Conservation (phyloP, 2,329 filamentous ascomycete genomes). For the Niveomyces coronatus region DNA sequence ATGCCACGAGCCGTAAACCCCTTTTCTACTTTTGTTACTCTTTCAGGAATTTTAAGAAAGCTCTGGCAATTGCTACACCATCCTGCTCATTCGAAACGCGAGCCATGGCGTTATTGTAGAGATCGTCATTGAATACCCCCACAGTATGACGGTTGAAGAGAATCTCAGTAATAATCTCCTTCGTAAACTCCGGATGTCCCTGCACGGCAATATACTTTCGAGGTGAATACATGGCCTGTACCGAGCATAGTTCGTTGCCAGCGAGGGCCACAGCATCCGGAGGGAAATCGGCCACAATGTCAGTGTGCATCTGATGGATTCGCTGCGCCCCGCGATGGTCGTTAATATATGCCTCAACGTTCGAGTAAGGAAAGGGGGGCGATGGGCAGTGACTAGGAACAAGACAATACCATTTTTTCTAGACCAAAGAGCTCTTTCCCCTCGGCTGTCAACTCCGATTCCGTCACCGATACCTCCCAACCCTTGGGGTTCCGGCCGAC, state of each 20-base stretch:
- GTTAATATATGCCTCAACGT: not conserved
- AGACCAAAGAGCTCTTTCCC: conserved; percentile 63
- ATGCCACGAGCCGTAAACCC: too few species aligned
- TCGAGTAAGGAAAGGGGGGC: not conserved
- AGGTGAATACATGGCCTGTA: conserved; percentile 71
- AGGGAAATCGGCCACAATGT: conserved; percentile 59
- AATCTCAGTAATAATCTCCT: conserved; percentile 59
- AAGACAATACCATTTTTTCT: conserved; percentile 41
- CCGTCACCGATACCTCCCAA: conserved; percentile 73
- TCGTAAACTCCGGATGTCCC: conserved; percentile 76
- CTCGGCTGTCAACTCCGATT: conserved; percentile 54
- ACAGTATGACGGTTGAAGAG: conserved; percentile 51
- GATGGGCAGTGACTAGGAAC: not conserved
- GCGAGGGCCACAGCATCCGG: conserved; percentile 52
- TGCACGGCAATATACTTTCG: conserved; percentile 64
- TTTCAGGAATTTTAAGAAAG: conserved; percentile 67
- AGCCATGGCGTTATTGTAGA: conserved; percentile 57
- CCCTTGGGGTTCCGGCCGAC: conserved; percentile 58
- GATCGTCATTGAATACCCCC: conserved; percentile 60
- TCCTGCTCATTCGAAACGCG: conserved; percentile 63
- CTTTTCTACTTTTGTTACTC: conserved; percentile 28
- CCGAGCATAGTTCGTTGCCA: conserved; percentile 53
- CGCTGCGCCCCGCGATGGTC: conserved; percentile 29
- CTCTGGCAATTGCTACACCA: conserved; percentile 62
- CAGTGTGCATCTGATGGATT: conserved; percentile 80